Base-by-base conservation (phyloP, 1,139 yeast genomes). In the Debaryomyces psychrophilus region DNA sequence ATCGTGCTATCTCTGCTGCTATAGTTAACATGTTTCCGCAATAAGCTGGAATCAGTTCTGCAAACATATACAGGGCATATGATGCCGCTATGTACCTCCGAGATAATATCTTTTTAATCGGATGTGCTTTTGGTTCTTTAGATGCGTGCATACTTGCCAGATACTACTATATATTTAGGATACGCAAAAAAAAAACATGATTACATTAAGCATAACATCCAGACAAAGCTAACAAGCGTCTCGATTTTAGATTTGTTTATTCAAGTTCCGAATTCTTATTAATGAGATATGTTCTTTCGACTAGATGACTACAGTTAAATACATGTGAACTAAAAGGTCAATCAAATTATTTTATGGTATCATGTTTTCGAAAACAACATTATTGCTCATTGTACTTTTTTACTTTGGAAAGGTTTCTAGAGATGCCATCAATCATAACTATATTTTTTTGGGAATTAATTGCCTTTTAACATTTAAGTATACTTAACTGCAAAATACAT, bases 11-110 rank as follows among this genome's bases (percentile, higher is more conserved):
- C 5, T 72, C 82, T 14, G 75, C 85, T 2, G 81, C 88, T 0
- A 47, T 83, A 20, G 81, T 79, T 59, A 83, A 83, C 55, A 81
- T 82, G 67, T 72, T 71, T 52, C 78, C 77, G 1, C 88, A 83
- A 56, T 62, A 76, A 0, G 82, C 81, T 1, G 60, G 69, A 29
- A 78, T 83, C 41, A 65, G 76, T 8, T 64, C 78, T 4, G 67
- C 81, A 12, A 77, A 82, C 53, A 69, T 82, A 8, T 83, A 83
- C 59, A 67, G 82, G 40, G 58, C 62, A 1, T 73, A 69, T 37
- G 89, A 84, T 56, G 70, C 69, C 18, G 88, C 88, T 0, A 54
- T 67, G 27, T 83, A 83, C 57, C 69, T 68, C 36, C 60, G 74
- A 23, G 88, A 87, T n/a, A 82, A 83, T 51, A 37, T 43, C 12